A percentile compares a stretch with the other conserved stretches of the same genome.
Evolutionary conservation across 768 basidiomycete species (phyloP).

Genomic region (Suillus subalutaceus): DNA sequence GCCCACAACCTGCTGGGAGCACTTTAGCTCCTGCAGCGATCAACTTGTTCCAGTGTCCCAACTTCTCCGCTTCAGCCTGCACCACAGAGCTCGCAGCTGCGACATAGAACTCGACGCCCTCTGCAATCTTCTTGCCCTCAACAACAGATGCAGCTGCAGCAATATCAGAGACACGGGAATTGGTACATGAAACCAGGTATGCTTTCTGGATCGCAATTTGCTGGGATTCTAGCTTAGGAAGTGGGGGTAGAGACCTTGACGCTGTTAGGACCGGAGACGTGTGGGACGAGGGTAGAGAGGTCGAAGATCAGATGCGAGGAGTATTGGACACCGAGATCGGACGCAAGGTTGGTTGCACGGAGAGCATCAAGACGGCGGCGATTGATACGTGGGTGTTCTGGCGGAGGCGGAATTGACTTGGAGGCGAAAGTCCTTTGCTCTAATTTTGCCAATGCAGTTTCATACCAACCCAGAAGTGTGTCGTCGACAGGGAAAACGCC

Average conservation of each 20-base stretch:
- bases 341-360: conserved; percentile 51
- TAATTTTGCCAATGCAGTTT: conserved; percentile 66
- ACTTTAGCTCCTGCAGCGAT: conserved; percentile 89
- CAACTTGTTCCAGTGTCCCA: conserved; percentile 88
- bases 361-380: conserved; percentile 68
- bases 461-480: conserved; percentile 85
- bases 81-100: conserved; percentile 93
- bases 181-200: conserved; percentile 97
- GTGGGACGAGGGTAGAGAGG: conserved; percentile 90
- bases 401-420: conserved; percentile 64
- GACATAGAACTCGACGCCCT: conserved; percentile 95
- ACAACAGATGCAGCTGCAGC: conserved; percentile 91
- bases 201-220: conserved; percentile 92
- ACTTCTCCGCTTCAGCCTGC: conserved; percentile 83
- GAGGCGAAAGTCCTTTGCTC: conserved; percentile 77
- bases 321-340: conserved; percentile 82
- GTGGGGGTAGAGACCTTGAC: conserved; percentile 96
- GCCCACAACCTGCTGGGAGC: conserved; percentile 95
- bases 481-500: conserved; percentile 95
- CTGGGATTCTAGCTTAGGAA: conserved; percentile 76
- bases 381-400: conserved; percentile 88
- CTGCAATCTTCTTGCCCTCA: conserved; percentile 76
- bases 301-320: conserved; percentile 89
- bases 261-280: conserved; percentile 96
- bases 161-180: conserved; percentile 94